These are phyloP conservation scores for Aspergillus quadrilineatus DNA, from an alignment of 2,329 filamentous ascomycete species.

Conservation along the genomic window DNA sequence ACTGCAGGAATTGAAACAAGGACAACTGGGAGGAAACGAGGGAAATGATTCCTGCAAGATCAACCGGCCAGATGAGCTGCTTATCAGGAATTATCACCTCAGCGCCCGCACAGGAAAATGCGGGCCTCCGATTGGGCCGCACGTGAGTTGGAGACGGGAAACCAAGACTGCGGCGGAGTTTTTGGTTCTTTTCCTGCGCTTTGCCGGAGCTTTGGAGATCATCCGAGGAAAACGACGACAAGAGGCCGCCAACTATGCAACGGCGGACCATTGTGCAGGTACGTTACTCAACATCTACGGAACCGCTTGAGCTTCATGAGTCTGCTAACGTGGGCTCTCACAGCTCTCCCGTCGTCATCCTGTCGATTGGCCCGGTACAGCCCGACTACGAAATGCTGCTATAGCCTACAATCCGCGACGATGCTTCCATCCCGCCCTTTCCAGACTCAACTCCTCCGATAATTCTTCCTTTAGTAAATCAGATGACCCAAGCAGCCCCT, in stretches of 20 bases:
- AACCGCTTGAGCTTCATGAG: neutral
- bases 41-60: slow-evolving; percentile 5
- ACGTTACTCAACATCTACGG: slow-evolving; percentile 2
- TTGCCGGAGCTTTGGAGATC: slow-evolving; percentile 14
- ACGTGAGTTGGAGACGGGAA: slow-evolving; percentile 29
- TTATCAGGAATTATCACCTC: slow-evolving; percentile 18
- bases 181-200: slow-evolving; percentile 3
- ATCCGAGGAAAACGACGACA: slow-evolving; percentile 10
- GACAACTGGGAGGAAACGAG: slow-evolving; percentile 8
- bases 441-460: slow-evolving; percentile 29
- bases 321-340: neutral
- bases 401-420: slow-evolving; percentile 29
- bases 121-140: slow-evolving; percentile 33
- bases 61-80: slow-evolving; percentile 5
- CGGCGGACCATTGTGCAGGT: slow-evolving; percentile 36
- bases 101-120: slow-evolving; percentile 9
- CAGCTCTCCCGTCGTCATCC: slow-evolving; percentile 41
- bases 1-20: neutral
- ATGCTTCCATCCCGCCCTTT: slow-evolving; percentile 34
- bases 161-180: slow-evolving; percentile 7
- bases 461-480: slow-evolving; percentile 25
- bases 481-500: slow-evolving; percentile 2
- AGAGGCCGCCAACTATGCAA: slow-evolving; percentile 30
- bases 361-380: slow-evolving; percentile 40
- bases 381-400: slow-evolving; percentile 26